These are phyloP conservation scores for Solanum dulcamara DNA, from an alignment of 257 asterid species.

Conservation along the genomic window DNA sequence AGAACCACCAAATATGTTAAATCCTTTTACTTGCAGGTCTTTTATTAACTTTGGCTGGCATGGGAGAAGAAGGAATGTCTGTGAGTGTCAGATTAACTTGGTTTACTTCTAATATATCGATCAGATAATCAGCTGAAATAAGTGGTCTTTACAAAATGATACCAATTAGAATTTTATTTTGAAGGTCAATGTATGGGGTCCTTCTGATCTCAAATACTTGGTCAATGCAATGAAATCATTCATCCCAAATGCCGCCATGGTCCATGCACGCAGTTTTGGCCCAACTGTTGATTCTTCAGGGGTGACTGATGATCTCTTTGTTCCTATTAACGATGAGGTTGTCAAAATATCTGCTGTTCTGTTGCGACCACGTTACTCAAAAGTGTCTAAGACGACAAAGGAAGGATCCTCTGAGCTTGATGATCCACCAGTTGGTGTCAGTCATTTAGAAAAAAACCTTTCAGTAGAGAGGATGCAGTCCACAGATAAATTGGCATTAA, in stretches of 20 bases:
- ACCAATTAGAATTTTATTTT: background rate
- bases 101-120: background rate
- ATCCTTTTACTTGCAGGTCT: conserved; percentile 49
- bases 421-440: conserved; percentile 8
- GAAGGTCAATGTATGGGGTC: conserved; percentile 94
- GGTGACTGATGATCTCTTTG: conserved; percentile 35
- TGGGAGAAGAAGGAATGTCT: conserved; percentile 85
- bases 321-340: conserved; percentile 76
- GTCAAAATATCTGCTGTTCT: conserved; percentile 81
- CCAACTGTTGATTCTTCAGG: conserved; percentile 25
- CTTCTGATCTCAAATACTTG: conserved; percentile 72
- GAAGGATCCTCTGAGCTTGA: conserved; percentile 2
- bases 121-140: background rate
- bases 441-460: background rate
- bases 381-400: conserved; percentile 9
- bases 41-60: conserved; percentile 83
- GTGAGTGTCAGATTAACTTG: conserved; percentile 33
- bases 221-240: conserved; percentile 88
- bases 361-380: conserved; percentile 38
- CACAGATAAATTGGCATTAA: conserved; percentile 12
- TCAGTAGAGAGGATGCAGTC: background rate
- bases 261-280: conserved; percentile 77
- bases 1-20: background rate
- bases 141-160: background rate
- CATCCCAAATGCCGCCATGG: conserved; percentile 89